Base-by-base conservation (phyloP, 352 stramenopile species). In the Albugo candida region DNA sequence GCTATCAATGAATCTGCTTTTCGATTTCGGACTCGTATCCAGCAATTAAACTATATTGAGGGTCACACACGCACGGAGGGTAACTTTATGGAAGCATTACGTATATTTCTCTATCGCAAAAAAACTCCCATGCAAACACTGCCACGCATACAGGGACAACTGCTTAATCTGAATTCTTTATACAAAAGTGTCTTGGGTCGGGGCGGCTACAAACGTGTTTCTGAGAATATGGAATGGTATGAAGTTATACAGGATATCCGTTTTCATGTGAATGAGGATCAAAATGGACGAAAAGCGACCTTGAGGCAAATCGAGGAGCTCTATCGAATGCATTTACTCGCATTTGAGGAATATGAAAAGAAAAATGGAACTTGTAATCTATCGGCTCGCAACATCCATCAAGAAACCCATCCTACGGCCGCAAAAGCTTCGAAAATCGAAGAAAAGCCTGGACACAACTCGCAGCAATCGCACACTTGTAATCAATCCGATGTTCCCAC, bases 1-100 rank as follows among this genome's bases (percentile, higher is more conserved):
- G 70, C 82, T 36, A 75, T 92, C 36, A 85, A 95, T 50, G 71
- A 89, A 45, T 78, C 81, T 48, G 76, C 63, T 0, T 81, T 91
- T 59, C 65, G 65, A 43, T 97, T 99, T 58, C 69, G 82, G 54
- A 98, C 95, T 35, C 93, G 95, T 48, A 72, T 96, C 46, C 95
- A 99, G 72, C 77, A 91, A 41, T 71, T 99, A 48, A 92, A 97
- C 73, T 85, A 64, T 46, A 83, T 91, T 49, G 76, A 91, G 51
- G 77, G 72, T 8, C 76, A 84, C 47, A 78, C 77, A 21, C 66
- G 77, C 14, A 64, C 72, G 21, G 77, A 91, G 59, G 68, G 70
- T 44, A 71, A 83, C 44, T 91, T 91, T 55, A 66, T 91, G 14
- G 77, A 87, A 48, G 56, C 63, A 27, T 55, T 87, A 38, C 68